Conservation (phyloP, 1,284 basidiomycete species). For the Ustilago vetiveriae region DNA sequence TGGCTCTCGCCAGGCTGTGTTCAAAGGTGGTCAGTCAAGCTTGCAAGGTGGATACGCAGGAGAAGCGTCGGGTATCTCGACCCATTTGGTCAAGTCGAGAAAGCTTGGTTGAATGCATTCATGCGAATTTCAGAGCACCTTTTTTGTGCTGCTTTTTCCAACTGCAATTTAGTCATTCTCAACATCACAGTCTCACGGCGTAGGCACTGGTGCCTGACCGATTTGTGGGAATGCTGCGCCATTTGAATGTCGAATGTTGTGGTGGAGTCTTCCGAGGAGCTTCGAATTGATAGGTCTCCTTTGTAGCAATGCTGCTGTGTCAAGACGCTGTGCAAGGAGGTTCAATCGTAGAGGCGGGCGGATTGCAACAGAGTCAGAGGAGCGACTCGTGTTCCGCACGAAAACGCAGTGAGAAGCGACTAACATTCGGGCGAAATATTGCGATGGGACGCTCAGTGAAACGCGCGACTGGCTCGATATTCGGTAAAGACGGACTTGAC, state of each 20-base stretch:
- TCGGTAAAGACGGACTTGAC: conserved; percentile 41
- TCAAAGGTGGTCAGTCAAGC: conserved; percentile 64
- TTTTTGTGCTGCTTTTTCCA: too few species aligned
- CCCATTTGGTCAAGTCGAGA: conserved; percentile 62
- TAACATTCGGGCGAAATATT: conserved; percentile 14
- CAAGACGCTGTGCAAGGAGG: too few species aligned
- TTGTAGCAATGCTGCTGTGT: too few species aligned
- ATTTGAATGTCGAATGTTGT: too few species aligned
- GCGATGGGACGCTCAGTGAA: background rate
- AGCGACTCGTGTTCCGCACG: conserved; percentile 10
- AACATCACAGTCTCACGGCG: too few species aligned
- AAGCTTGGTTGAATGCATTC: conserved; percentile 49
- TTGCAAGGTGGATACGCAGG: conserved; percentile 64
- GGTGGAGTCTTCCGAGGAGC: too few species aligned
- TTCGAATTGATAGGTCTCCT: too few species aligned
- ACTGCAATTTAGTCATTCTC: too few species aligned
- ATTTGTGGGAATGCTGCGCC: too few species aligned
- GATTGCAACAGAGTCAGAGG: background rate
- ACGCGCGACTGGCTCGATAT: conserved; percentile 14
- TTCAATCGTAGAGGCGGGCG: too few species aligned
- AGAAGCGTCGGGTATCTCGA: conserved; percentile 64
- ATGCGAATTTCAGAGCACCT: background rate
- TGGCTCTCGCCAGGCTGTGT: conserved; percentile 59
- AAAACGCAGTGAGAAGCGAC: background rate
- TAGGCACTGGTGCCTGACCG: too few species aligned